Base-by-base conservation (phyloP, 148 eudicot genomes). In the Chenopodium quinoa region DNA sequence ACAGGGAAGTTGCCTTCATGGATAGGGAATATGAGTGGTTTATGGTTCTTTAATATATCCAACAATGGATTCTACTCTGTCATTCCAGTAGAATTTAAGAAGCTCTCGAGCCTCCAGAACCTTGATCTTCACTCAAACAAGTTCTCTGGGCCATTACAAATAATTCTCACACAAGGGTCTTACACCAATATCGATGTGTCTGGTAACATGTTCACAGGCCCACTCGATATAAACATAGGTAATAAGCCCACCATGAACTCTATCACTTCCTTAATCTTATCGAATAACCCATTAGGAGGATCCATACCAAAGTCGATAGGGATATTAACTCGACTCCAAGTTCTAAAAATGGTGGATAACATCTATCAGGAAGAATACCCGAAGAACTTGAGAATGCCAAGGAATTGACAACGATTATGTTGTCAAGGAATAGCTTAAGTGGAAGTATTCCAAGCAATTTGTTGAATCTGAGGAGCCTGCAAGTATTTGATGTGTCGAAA, bases 11-110 rank as follows among this genome's bases (percentile, higher is more conserved):
- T 94, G 13, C 98, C 97, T 4, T n/a, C 80, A 40, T 94, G 95
- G 93, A 89, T 94, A 0, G 98, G 93, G 4, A 92, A 91, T 92
- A 90, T 92, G 93, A 91, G 89, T 17, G 86, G 79, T 65, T 87
- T 94, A 17, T 89, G 88, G 12, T 84, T 83, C 32, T 88, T 94
- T 0, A 94, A 94, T 73, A 25, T 92, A 46, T 91, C 97, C 10
- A 91, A 89, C 78, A 94, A 94, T 31, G 84, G 75, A 1, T 91
- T 94, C 54, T 52, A 77, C 52, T 87, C 91, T 0, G 46, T 84
- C 0, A 78, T 94, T 34, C 98, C 97, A 2, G 20, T 19, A 1
- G 86, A 86, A 78, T 90, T 92, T 83, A 87, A 77, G 82, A 89
- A 94, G 44, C 69, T 90, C 0, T 50, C 88, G 0, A 84, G 71